Evolutionary conservation across 2,329 filamentous ascomycete genomes (phyloP), one percentile per base, ranked within the genome.

Genomic region (Trichophyton benhamiae): DNA sequence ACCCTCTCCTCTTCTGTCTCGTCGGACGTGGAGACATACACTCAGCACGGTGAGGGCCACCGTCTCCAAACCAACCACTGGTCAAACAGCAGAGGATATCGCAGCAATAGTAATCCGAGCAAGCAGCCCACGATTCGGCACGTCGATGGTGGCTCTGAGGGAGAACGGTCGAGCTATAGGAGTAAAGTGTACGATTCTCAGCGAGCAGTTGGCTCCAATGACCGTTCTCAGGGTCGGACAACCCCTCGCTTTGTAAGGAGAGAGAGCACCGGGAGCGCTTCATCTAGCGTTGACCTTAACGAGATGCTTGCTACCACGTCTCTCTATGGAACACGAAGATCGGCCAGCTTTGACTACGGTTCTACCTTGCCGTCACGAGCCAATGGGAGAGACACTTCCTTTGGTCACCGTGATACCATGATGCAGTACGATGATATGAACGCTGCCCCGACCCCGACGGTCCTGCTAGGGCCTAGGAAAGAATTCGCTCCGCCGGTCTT

Each of bases 361-460:
- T 68, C 74, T 3, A 55, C 61, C 22, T 44, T 61, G 22, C 38
- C 33, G 9, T 49, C 55, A 30, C 52, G 30, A 57, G 59, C 38
- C 48, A 38, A 57, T 52, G 27, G 38, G 44, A 58, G 49, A 33
- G 53, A 61, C 25, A 41, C 46, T 2, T 36, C 48, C 44, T 38
- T 58, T 44, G 27, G 36, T 52, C 27, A 49, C 22, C 60, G 52
- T 62, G 60, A 63, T 52, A 57, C 46, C n/a, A 30, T 58, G 38
- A 59, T 49, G 41, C 27, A 48, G 36, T 66, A 65, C 60, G 63
- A 74, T 58, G 83, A 87, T 67, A 85, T 87, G 74, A 88, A 94
- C 71, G 88, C 90, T 59, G 91, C 91, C 27, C 91, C 92, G 13
- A 92, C 87, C 42, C 92, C 92, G 3, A 91, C 85, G 30, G 81